A percentile compares a stretch with the other conserved stretches of the same genome.
Conservation (phyloP, 2,329 filamentous ascomycete genomes). For the Curvularia eragrostidis region DNA sequence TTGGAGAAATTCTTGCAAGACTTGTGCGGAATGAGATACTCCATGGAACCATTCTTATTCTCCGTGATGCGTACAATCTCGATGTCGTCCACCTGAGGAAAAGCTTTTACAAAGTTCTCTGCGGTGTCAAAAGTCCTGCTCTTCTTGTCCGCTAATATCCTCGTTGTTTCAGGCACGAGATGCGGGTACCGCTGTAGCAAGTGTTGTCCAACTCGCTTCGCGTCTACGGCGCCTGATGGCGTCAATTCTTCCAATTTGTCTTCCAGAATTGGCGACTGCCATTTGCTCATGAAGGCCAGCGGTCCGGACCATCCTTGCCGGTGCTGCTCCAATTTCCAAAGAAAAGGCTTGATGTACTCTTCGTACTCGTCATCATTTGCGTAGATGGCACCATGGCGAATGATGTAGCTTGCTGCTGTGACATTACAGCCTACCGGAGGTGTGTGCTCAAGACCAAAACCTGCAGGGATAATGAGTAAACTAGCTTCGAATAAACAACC, state of each 20-base stretch:
- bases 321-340: conserved; percentile 64
- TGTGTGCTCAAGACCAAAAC: conserved; percentile 53
- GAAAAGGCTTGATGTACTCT: conserved; percentile 57
- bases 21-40: conserved; percentile 45
- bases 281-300: conserved; percentile 63
- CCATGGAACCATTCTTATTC: conserved; percentile 40
- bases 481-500: neutral
- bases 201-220: conserved; percentile 66
- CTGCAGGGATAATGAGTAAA: conserved; percentile 1
- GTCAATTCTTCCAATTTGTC: conserved; percentile 54
- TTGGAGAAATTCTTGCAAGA: conserved; percentile 45
- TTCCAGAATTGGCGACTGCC: conserved; percentile 63
- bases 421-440: conserved; percentile 59
- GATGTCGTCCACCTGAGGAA: conserved; percentile 37
- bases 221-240: conserved; percentile 52
- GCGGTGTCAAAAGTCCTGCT: conserved; percentile 46
- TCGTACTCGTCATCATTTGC: conserved; percentile 60
- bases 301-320: conserved; percentile 60
- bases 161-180: conserved; percentile 52
- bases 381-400: conserved; percentile 59
- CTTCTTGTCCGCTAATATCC: conserved; percentile 47
- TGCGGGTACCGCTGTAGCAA: conserved; percentile 63
- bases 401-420: conserved; percentile 56
- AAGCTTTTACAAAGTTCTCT: conserved; percentile 38
- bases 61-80: conserved; percentile 44